Percentiles rank a stretch among this genome's conserved stretches.
Evolutionary conservation across 805 yeast genomes (phyloP).

Genomic region (Soucietia sequanensis): DNA sequence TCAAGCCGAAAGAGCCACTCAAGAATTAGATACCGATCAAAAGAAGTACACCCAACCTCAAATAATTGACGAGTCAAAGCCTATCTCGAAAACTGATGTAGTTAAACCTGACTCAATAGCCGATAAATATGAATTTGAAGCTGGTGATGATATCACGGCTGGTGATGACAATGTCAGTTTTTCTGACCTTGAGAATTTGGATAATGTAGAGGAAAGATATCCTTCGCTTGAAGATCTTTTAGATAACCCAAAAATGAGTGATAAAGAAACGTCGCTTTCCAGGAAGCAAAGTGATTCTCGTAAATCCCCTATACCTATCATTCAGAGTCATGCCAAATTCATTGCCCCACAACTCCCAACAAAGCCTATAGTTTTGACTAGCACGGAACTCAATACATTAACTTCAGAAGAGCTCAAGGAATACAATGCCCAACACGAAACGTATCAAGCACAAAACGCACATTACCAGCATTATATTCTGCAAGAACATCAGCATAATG

Average conservation of each 20-base stretch:
- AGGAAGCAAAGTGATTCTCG: no score
- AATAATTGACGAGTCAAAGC: not conserved
- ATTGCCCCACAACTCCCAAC: constrained; percentile 8
- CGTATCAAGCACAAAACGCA: constrained; percentile 16
- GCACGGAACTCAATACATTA: constrained; percentile 12
- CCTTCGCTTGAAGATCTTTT: constrained; percentile 45
- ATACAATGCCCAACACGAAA: constrained; percentile 19
- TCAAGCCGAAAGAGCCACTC: not conserved
- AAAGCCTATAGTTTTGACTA: constrained; percentile 13
- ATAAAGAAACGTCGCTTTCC: no score
- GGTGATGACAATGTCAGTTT: constrained; percentile 17
- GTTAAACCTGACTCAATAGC: no score
- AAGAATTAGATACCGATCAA: not conserved
- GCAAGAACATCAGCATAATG: constrained; percentile 7
- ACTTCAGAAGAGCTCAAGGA: constrained; percentile 22
- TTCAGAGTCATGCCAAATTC: not conserved
- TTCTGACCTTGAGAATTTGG: constrained; percentile 39
- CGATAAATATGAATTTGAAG: no score
- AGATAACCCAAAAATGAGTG: constrained; percentile 2
- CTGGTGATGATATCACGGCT: no score
- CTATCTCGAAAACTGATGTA: no score
- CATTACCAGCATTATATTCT: constrained; percentile 12
- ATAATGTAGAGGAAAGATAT: constrained; percentile 49
- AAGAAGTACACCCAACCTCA: constrained; percentile 4
- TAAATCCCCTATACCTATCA: not conserved